Evolutionary conservation across 345 rosid genomes (phyloP).

Genomic region (Gossypium thurberi): DNA sequence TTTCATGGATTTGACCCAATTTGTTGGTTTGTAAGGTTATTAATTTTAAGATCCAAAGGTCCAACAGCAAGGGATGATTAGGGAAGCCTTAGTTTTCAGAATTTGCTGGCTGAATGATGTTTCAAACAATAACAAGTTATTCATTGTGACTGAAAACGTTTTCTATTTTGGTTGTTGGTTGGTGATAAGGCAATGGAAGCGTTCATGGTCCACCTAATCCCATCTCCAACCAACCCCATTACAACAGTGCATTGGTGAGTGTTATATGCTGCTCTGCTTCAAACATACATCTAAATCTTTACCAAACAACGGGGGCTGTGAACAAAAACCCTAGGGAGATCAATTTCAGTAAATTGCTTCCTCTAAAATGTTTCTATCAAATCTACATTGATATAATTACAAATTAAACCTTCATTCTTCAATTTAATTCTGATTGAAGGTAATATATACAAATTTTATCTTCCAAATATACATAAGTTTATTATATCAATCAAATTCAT

Average conservation of each 20-base stretch:
- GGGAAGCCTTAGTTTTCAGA: constrained; percentile 5
- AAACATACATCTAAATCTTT: background rate
- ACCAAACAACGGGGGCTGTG: background rate
- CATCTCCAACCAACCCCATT: too few relatives aligned
- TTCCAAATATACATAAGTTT: too few relatives aligned
- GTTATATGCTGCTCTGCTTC: too few relatives aligned
- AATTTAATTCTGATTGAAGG: too few relatives aligned
- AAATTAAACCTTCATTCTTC: too few relatives aligned
- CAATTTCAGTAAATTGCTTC: too few relatives aligned
- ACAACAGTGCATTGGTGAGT: too few relatives aligned
- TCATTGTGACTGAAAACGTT: background rate
- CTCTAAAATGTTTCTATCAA: too few relatives aligned
- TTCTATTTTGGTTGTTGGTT: background rate
- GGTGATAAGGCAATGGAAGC: background rate
- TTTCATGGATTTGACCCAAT: constrained; percentile 5
- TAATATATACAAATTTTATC: too few relatives aligned
- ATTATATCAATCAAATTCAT: too few relatives aligned
- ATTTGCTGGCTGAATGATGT: background rate
- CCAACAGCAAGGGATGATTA: background rate
- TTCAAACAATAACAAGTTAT: background rate
- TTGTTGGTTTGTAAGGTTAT: background rate
- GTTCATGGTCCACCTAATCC: background rate
- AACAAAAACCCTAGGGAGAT: background rate
- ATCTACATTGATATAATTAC: too few relatives aligned
- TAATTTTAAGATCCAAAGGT: constrained; percentile 3